phyloP scores from a whole-genome alignment of 148 eudicot genomes.

The Rhododendron vialii region DNA sequence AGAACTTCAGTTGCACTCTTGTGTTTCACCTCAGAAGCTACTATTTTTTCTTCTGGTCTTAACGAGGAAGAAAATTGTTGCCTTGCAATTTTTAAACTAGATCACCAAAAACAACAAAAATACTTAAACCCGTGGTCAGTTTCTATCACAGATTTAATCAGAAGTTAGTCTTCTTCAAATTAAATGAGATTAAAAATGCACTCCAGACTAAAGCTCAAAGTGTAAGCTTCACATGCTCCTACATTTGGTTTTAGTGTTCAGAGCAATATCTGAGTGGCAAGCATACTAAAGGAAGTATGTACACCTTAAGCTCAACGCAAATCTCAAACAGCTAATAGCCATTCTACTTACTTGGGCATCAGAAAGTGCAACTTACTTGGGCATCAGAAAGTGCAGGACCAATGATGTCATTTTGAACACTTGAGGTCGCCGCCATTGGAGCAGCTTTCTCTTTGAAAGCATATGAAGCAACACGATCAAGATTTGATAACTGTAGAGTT shows the following conservation, averaged over 20 bases:
- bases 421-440: conserved; percentile 57
- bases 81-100: background rate
- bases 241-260: background rate
- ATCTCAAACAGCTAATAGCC: background rate
- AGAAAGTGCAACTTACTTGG: conserved; percentile 66
- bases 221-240: conserved; percentile 5
- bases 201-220: background rate
- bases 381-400: conserved; percentile 74
- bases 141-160: background rate
- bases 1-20: background rate
- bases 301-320: background rate
- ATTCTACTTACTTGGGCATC: conserved; percentile 66
- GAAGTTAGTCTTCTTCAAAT: background rate
- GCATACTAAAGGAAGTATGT: background rate
- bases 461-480: conserved; percentile 67
- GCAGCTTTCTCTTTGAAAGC: conserved; percentile 62
- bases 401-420: conserved; percentile 64
- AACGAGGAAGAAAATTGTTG: background rate
- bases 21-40: background rate
- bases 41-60: background rate
- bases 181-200: background rate
- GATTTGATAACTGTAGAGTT: conserved; percentile 74
- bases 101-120: background rate
- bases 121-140: background rate
- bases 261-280: background rate